phyloP scores from a whole-genome alignment of 2,329 filamentous ascomycete species.

The Botrytis tulipae region DNA sequence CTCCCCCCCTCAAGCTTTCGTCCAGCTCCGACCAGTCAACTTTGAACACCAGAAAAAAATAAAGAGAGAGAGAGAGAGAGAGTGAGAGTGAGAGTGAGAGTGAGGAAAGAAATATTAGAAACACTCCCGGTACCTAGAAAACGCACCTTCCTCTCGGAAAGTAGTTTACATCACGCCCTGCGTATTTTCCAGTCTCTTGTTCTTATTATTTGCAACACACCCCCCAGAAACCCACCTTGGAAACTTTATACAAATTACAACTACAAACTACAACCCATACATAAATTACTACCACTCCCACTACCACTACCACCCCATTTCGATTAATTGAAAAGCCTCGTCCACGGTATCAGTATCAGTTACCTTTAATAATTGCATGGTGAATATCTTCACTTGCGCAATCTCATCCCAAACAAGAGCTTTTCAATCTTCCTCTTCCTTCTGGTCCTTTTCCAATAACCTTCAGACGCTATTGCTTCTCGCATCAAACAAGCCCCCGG shows the following conservation, averaged over 20 bases:
- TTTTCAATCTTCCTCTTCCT: neutral
- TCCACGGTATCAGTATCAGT: neutral
- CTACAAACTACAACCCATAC: neutral
- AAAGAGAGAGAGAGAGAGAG: neutral
- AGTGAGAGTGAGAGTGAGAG: neutral
- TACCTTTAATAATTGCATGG: neutral
- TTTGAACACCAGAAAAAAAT: neutral
- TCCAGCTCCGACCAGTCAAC: neutral
- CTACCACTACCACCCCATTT: neutral
- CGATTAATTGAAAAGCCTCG: constrained; percentile 3
- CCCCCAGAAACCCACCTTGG: constrained; percentile 1
- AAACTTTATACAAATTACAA: constrained; percentile 12
- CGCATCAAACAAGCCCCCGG: constrained; percentile 2
- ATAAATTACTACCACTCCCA: neutral
- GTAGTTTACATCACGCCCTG: constrained; percentile 5
- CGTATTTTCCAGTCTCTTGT: neutral
- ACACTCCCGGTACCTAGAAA: neutral
- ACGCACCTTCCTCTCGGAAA: neutral
- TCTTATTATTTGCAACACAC: neutral
- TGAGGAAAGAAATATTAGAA: neutral
- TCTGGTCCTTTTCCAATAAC: neutral
- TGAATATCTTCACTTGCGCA: constrained; percentile 8
- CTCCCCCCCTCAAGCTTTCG: neutral
- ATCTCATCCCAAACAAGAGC: neutral
- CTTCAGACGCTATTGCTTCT: neutral